Percentiles rank a stretch among this genome's conserved stretches.
These are phyloP conservation scores for Macrophomina tecta DNA, from an alignment of 2,329 filamentous ascomycete genomes.

Conservation along the genomic window DNA sequence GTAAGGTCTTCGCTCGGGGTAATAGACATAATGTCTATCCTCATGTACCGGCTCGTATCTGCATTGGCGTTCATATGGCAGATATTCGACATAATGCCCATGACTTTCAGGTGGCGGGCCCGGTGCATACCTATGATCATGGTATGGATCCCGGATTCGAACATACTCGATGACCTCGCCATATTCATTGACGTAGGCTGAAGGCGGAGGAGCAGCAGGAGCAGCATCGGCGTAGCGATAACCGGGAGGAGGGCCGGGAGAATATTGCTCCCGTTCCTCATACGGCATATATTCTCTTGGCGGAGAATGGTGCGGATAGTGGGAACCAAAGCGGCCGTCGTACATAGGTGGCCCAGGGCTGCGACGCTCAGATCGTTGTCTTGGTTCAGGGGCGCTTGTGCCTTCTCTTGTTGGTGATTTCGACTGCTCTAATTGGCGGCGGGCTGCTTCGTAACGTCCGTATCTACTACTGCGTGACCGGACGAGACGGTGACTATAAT, in stretches of 20 bases:
- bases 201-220: slow-evolving; percentile 2
- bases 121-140: slow-evolving; percentile 5
- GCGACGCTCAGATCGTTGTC: slow-evolving; percentile 10
- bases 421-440: slow-evolving; percentile 23
- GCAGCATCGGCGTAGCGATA: slow-evolving; percentile 19
- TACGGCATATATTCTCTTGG: slow-evolving; percentile 23
- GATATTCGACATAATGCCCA: slow-evolving; percentile 12
- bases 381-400: slow-evolving; percentile 11
- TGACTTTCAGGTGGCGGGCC: slow-evolving; percentile 2
- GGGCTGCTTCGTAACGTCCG: slow-evolving; percentile 26
- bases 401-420: slow-evolving; percentile 24
- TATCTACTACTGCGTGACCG: slow-evolving; percentile 22
- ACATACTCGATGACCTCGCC: slow-evolving; percentile 28
- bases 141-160: slow-evolving; percentile 23
- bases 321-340: background rate
- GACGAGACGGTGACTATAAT: slow-evolving; percentile 7
- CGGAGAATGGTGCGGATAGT: background rate
- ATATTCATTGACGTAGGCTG: slow-evolving; percentile 27
- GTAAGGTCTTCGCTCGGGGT: slow-evolving; percentile 15
- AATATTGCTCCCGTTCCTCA: slow-evolving; percentile 19
- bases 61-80: slow-evolving; percentile 22
- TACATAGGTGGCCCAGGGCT: slow-evolving; percentile 10
- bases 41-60: slow-evolving; percentile 10
- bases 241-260: slow-evolving; percentile 20
- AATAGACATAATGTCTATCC: slow-evolving; percentile 21